phyloP scores from a whole-genome alignment of 371 early-diverging fungal genomes.

The Chytridium lagenaria region DNA sequence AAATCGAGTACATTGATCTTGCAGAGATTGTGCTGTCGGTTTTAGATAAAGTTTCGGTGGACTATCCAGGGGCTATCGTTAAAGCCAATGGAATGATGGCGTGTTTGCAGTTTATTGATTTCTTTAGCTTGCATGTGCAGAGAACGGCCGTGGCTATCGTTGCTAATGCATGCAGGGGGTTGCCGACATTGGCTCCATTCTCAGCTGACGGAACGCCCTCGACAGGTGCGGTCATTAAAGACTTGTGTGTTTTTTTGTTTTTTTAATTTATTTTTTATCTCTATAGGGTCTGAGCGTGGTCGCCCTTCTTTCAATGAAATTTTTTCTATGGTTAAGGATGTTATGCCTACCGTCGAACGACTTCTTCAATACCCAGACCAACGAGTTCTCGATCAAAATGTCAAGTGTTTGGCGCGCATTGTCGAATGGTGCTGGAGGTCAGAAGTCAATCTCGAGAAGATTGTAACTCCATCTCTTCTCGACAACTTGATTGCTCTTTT shows the following conservation, averaged over 20 bases:
- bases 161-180: conserved; percentile 75
- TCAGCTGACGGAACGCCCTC: conserved; percentile 10
- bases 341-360: conserved; percentile 73
- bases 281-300: background rate
- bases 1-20: conserved; percentile 89
- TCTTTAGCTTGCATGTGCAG: conserved; percentile 87
- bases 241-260: background rate
- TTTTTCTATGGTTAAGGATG: conserved; percentile 69
- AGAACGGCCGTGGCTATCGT: conserved; percentile 81
- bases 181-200: conserved; percentile 44
- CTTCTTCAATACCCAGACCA: conserved; percentile 72
- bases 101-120: conserved; percentile 86
- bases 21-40: conserved; percentile 87
- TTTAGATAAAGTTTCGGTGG: conserved; percentile 73
- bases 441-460: conserved; percentile 59
- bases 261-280: background rate
- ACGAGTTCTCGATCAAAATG: conserved; percentile 74
- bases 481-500: conserved; percentile 55
- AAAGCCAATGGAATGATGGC: conserved; percentile 81
- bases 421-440: conserved; percentile 62
- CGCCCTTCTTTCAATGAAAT: conserved; percentile 3
- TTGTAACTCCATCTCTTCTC: conserved; percentile 56
- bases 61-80: conserved; percentile 75
- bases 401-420: conserved; percentile 70
- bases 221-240: background rate